Evolutionary conservation across 768 basidiomycete species (phyloP).

Genomic region (Phallus indusiatus): DNA sequence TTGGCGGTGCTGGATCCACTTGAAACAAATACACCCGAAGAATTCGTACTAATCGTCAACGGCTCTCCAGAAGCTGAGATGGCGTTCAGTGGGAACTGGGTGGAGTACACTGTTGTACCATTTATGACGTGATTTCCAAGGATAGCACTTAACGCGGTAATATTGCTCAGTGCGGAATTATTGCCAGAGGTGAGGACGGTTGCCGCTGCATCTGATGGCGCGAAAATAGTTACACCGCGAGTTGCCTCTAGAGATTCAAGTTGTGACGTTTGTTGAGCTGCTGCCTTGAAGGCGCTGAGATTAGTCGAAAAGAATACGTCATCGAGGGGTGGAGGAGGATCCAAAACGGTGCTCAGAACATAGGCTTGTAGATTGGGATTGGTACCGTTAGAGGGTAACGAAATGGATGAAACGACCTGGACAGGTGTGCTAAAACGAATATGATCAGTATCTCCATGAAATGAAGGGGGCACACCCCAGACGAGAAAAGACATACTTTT

Average conservation of each 20-base stretch:
- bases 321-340: slow-evolving; percentile 39
- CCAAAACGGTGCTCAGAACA: slow-evolving; percentile 41
- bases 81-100: slow-evolving; percentile 31
- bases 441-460: background rate
- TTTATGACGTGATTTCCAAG: slow-evolving; percentile 64
- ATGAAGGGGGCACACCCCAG: background rate
- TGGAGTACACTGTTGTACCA: slow-evolving; percentile 57
- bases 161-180: slow-evolving; percentile 32
- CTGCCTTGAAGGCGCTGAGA: slow-evolving; percentile 29
- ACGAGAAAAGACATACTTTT: slow-evolving; percentile 28
- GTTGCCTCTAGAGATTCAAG: slow-evolving; percentile 27
- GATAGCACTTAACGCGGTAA: slow-evolving; percentile 34
- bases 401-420: slow-evolving; percentile 20
- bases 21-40: slow-evolving; percentile 47
- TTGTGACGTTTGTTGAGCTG: slow-evolving; percentile 25
- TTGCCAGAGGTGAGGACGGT: slow-evolving; percentile 16
- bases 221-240: slow-evolving; percentile 57
- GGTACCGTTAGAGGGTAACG: slow-evolving; percentile 24
- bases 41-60: slow-evolving; percentile 42
- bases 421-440: slow-evolving; percentile 21
- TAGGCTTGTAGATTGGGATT: slow-evolving; percentile 37
- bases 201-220: slow-evolving; percentile 46
- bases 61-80: slow-evolving; percentile 51
- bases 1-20: slow-evolving; percentile 36
- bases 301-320: slow-evolving; percentile 34